Evolutionary conservation across 768 basidiomycete genomes (phyloP).

Genomic region (Mycena chlorophos): DNA sequence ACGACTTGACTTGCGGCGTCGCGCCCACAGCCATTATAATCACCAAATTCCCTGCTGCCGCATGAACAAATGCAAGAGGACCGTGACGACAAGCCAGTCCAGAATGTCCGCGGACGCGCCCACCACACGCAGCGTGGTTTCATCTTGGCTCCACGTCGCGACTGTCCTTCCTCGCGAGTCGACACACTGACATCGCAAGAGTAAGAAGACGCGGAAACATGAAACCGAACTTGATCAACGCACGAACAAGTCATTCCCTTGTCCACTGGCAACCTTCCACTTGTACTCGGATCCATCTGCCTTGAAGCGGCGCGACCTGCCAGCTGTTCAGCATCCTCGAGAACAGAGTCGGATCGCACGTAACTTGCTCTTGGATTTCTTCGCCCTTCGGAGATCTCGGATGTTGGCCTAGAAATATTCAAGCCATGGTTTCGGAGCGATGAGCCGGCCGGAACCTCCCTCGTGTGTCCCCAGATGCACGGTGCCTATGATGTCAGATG

Average conservation of each 20-base stretch:
- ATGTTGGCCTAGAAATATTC: conserved; percentile 32
- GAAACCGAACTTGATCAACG: conserved; percentile 21
- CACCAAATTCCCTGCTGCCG: conserved; percentile 46
- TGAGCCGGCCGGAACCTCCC: not conserved
- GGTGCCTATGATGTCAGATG: not conserved
- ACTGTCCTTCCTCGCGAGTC: conserved; percentile 50
- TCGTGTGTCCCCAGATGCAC: not conserved
- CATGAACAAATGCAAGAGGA: conserved; percentile 54
- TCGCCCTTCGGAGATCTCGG: conserved; percentile 48
- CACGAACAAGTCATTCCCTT: conserved; percentile 47
- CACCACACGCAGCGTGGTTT: conserved; percentile 41
- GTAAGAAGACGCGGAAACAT: not conserved
- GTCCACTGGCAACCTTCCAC: conserved; percentile 45
- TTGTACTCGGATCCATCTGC: conserved; percentile 51
- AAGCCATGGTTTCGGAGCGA: not conserved
- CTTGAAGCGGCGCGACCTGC: conserved; percentile 57
- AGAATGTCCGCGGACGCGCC: conserved; percentile 40
- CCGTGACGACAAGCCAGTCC: conserved; percentile 55
- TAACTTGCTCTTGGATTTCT: conserved; percentile 53
- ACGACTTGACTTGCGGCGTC: conserved; percentile 37
- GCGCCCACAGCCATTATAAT: conserved; percentile 47
- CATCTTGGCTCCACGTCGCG: conserved; percentile 46
- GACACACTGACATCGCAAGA: conserved; percentile 41
- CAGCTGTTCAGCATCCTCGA: not conserved
- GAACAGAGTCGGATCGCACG: not conserved